A percentile compares a stretch with the other conserved stretches of the same genome.
Evolutionary conservation across 257 asterid genomes (phyloP).

Genomic region (Capsicum baccatum): DNA sequence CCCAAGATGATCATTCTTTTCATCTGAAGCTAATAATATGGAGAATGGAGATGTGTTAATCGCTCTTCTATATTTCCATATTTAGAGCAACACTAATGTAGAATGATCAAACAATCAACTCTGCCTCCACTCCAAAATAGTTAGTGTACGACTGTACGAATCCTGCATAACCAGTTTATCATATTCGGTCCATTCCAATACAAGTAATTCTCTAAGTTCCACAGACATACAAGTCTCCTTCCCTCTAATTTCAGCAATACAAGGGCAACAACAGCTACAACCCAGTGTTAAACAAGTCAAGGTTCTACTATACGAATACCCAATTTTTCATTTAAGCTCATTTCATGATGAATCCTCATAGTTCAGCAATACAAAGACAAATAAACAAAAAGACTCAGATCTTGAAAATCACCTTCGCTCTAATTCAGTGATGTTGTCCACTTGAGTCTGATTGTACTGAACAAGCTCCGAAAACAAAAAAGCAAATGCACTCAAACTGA

Average conservation of each 20-base stretch:
- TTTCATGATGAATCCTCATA: not conserved
- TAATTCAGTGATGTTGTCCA: slow-evolving; percentile 78
- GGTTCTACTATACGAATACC: not conserved
- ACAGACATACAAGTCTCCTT: not conserved
- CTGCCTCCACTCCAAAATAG: not conserved
- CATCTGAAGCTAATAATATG: not conserved
- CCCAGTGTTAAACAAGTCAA: not conserved
- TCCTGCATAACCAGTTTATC: not conserved
- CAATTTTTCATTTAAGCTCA: not conserved
- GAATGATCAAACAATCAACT: not conserved
- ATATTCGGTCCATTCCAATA: not conserved
- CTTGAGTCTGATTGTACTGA: slow-evolving; percentile 84
- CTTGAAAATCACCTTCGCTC: slow-evolving; percentile 60
- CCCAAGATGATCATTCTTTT: too few species aligned
- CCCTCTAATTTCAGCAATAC: not conserved
- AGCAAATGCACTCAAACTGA: too few species aligned
- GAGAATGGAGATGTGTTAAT: not conserved
- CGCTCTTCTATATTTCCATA: not conserved
- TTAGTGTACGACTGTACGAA: not conserved
- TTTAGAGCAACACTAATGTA: not conserved
- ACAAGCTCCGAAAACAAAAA: too few species aligned
- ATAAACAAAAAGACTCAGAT: not conserved
- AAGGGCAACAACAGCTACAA: not conserved
- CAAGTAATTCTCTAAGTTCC: not conserved
- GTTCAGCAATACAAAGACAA: not conserved